Evolutionary conservation across 371 early-diverging fungal genomes (phyloP).

Genomic region (Mortierella sp.): DNA sequence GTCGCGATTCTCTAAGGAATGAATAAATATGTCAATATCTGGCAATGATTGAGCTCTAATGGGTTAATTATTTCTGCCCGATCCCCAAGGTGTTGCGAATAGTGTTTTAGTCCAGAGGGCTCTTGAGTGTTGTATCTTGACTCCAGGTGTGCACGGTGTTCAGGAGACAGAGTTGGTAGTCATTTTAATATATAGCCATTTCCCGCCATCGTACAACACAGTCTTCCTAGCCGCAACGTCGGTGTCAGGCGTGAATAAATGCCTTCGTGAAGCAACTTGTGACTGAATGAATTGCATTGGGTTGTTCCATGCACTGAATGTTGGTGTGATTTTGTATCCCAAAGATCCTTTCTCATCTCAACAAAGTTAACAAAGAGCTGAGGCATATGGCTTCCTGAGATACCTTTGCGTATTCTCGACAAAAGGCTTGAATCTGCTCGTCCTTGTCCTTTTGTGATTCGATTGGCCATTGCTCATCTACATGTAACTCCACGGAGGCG

Average conservation of each 20-base stretch:
- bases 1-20: slow-evolving; percentile 34
- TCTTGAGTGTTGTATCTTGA: too few species aligned
- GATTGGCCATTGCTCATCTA: slow-evolving; percentile 10
- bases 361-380: too few species aligned
- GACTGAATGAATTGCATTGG: not conserved
- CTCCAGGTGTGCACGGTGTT: too few species aligned
- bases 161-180: not conserved
- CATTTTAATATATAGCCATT: too few species aligned
- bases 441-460: slow-evolving; percentile 36
- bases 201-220: too few species aligned
- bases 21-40: not conserved
- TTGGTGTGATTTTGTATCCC: not conserved
- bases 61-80: not conserved
- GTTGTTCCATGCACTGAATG: not conserved
- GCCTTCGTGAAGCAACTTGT: too few species aligned
- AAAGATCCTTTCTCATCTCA: not conserved
- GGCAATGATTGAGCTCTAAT: not conserved
- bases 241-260: too few species aligned
- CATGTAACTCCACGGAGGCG: not conserved
- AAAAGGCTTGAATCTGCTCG: slow-evolving; percentile 52
- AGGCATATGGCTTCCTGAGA: not conserved
- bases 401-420: slow-evolving; percentile 52
- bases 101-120: not conserved
- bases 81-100: not conserved
- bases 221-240: too few species aligned